Conservation (phyloP, 495 filamentous ascomycete species). For the Podospora australis region DNA sequence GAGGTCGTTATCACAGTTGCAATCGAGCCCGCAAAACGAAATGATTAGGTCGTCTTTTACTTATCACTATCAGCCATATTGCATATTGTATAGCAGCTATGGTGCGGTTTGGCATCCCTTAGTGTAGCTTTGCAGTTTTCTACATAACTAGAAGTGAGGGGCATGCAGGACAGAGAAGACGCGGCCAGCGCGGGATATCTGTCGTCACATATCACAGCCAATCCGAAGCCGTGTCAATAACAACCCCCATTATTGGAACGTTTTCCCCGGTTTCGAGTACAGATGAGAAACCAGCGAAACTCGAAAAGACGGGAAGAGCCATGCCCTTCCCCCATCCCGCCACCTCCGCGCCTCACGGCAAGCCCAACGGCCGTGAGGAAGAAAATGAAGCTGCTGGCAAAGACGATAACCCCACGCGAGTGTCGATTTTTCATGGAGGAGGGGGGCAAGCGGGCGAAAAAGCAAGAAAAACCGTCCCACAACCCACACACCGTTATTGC, state of each 20-base stretch:
- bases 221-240: slow-evolving; percentile 12
- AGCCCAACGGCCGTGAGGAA: too few relatives aligned
- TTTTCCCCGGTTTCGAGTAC: slow-evolving; percentile 15
- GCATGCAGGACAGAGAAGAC: neutral
- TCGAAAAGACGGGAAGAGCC: slow-evolving; percentile 2
- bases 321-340: neutral
- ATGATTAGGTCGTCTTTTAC: too few relatives aligned
- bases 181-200: neutral
- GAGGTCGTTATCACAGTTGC: slow-evolving; percentile 10
- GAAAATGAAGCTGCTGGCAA: neutral
- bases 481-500: too few relatives aligned
- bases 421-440: neutral
- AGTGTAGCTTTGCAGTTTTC: neutral
- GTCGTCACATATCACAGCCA: neutral
- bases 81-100: neutral
- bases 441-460: too few relatives aligned
- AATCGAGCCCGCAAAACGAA: slow-evolving; percentile 1
- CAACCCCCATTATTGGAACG: slow-evolving; percentile 12
- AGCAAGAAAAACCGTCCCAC: neutral
- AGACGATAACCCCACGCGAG: neutral
- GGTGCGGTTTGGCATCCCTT: neutral
- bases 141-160: neutral
- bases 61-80: slow-evolving; percentile 7
- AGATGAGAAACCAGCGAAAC: neutral
- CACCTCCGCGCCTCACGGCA: neutral